Percentiles rank a stretch among this genome's conserved stretches.
These are phyloP conservation scores for Bondarzewia mesenterica DNA, from an alignment of 1,284 basidiomycete species.

Conservation along the genomic window DNA sequence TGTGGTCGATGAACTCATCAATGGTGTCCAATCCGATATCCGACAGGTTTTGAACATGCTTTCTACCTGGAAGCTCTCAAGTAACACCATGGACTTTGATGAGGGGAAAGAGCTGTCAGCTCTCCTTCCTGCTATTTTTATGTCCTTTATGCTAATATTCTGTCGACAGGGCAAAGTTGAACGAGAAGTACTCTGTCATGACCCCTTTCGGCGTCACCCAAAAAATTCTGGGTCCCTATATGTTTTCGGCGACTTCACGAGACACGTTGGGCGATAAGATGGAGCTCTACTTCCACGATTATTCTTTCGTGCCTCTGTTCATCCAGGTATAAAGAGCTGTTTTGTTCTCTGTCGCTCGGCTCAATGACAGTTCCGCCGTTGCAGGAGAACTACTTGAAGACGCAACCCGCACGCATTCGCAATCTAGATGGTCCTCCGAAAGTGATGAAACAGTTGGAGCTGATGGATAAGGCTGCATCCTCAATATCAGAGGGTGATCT, in stretches of 20 bases:
- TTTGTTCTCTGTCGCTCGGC: no score
- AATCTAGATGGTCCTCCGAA: conserved; percentile 58
- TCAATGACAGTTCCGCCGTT: conserved; percentile 1
- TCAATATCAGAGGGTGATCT: conserved; percentile 94
- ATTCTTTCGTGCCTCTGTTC: conserved; percentile 89
- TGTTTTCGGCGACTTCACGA: conserved; percentile 77
- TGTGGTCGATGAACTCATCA: conserved; percentile 88
- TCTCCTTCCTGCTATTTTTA: background rate
- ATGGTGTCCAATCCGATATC: conserved; percentile 89
- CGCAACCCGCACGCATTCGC: conserved; percentile 57
- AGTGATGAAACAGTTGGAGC: conserved; percentile 62
- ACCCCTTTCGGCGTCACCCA: conserved; percentile 85
- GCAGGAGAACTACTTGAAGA: conserved; percentile 89
- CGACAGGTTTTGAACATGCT: conserved; percentile 97
- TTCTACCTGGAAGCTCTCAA: conserved; percentile 88
- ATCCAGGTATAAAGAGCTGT: conserved; percentile 77
- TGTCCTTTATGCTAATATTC: conserved; percentile 5
- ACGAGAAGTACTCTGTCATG: conserved; percentile 89
- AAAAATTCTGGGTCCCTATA: conserved; percentile 83
- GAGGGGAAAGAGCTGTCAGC: conserved; percentile 83
- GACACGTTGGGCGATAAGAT: conserved; percentile 89
- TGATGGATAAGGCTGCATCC: conserved; percentile 85
- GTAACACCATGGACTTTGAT: conserved; percentile 78
- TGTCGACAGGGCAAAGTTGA: conserved; percentile 64
- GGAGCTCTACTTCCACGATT: conserved; percentile 96